Conservation (phyloP, 2,329 filamentous ascomycete genomes). For the Graphiopsis chlorocephala region DNA sequence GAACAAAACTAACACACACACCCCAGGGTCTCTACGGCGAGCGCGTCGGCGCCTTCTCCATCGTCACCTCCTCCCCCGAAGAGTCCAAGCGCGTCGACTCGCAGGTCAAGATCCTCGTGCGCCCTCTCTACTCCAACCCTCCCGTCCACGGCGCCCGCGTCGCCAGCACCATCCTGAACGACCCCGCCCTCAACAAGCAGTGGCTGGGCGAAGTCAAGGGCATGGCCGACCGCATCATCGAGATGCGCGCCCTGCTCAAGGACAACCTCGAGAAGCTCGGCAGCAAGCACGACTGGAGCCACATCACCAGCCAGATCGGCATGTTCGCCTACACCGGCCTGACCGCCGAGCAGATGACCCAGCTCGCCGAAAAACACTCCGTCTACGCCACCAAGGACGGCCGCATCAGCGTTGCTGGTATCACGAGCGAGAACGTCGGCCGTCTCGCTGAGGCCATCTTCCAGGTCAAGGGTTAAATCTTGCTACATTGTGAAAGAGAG, state of each 20-base stretch:
- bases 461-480: conserved; percentile 66
- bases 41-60: conserved; percentile 93
- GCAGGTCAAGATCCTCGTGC: conserved; percentile 96
- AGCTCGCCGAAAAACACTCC: conserved; percentile 88
- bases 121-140: conserved; percentile 96
- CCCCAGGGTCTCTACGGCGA: conserved; percentile 89
- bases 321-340: conserved; percentile 99
- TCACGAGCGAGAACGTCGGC: conserved; percentile 75
- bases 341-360: conserved; percentile 85
- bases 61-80: conserved; percentile 78
- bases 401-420: conserved; percentile 80
- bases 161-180: conserved; percentile 86
- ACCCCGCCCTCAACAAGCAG: conserved; percentile 79
- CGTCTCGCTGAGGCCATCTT: conserved; percentile 80
- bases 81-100: conserved; percentile 96
- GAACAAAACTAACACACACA: conserved; percentile 18
- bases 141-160: conserved; percentile 95
- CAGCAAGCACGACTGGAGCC: conserved; percentile 96
- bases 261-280: conserved; percentile 92
- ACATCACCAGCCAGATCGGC: conserved; percentile 97
- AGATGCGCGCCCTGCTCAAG: conserved; percentile 92
- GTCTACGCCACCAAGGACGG: conserved; percentile 96
- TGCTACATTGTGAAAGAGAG: background rate
- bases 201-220: conserved; percentile 96
- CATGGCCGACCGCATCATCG: conserved; percentile 99